Evolutionary conservation across 257 asterid genomes (phyloP).

Genomic region (Solanum chiquidenum): DNA sequence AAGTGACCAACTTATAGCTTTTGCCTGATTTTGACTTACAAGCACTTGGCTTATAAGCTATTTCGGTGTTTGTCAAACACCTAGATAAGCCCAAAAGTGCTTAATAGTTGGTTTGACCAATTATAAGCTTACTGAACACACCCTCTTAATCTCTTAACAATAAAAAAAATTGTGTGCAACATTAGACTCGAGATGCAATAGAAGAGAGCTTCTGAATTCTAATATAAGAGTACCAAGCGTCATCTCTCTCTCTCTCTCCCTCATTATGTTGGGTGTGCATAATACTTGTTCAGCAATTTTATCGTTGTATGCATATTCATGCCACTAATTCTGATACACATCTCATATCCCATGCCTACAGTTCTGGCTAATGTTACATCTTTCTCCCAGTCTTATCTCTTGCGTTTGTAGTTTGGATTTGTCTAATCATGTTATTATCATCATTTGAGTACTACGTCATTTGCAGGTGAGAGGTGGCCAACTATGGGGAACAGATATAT

Average conservation of each 20-base stretch:
- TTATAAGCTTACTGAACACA: neutral
- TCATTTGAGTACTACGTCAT: constrained; percentile 13
- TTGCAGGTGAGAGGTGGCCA: constrained; percentile 93
- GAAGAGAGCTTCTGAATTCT: neutral
- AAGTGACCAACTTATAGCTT: neutral
- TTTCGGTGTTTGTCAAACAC: neutral
- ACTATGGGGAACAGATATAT: constrained; percentile 97
- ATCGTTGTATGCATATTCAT: neutral
- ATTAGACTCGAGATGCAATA: neutral
- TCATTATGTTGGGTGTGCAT: neutral
- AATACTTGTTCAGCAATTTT: neutral
- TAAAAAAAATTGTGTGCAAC: neutral
- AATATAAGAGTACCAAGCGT: neutral
- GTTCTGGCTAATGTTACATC: neutral
- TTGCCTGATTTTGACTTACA: neutral
- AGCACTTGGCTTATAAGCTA: neutral
- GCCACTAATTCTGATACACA: neutral
- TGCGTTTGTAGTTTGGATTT: neutral
- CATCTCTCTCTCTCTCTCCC: neutral
- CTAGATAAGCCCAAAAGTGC: neutral
- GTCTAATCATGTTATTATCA: neutral
- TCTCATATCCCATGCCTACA: neutral
- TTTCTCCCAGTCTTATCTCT: neutral
- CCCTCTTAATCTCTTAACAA: neutral
- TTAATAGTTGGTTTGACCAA: neutral